phyloP scores from a whole-genome alignment of 352 stramenopile species.

The Hyaloperonospora brassicae region DNA sequence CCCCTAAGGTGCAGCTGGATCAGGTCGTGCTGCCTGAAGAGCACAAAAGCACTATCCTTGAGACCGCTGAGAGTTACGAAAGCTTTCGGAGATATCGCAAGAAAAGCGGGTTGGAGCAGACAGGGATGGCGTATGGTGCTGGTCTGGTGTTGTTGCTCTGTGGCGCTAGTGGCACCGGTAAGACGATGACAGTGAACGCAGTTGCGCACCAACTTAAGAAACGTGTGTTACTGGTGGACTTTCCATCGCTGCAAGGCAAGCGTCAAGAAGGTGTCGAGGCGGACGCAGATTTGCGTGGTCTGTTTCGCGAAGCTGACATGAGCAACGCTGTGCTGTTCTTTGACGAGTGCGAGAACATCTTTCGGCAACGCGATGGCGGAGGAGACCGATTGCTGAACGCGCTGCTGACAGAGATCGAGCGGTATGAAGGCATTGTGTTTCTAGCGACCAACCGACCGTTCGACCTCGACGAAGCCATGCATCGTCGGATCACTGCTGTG shows the following conservation, averaged over 20 bases:
- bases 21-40: slow-evolving; percentile 82
- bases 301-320: slow-evolving; percentile 86
- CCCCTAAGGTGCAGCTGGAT: slow-evolving; percentile 71
- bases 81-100: slow-evolving; percentile 72
- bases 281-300: slow-evolving; percentile 70
- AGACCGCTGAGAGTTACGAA: slow-evolving; percentile 81
- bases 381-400: slow-evolving; percentile 74
- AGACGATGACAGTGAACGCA: slow-evolving; percentile 88
- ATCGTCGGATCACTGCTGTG: slow-evolving; percentile 83
- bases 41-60: slow-evolving; percentile 72
- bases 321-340: slow-evolving; percentile 87
- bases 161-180: slow-evolving; percentile 79
- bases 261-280: slow-evolving; percentile 63
- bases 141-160: slow-evolving; percentile 77
- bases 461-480: slow-evolving; percentile 86
- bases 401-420: slow-evolving; percentile 84
- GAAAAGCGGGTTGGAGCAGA: slow-evolving; percentile 65
- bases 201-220: slow-evolving; percentile 82
- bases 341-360: slow-evolving; percentile 86
- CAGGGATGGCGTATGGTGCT: slow-evolving; percentile 63
- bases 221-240: slow-evolving; percentile 83
- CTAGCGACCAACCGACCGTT: slow-evolving; percentile 84
- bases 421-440: slow-evolving; percentile 85
- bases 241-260: slow-evolving; percentile 78
- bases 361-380: slow-evolving; percentile 74